phyloP scores from a whole-genome alignment of 768 basidiomycete species.

The Trametes cingulata region DNA sequence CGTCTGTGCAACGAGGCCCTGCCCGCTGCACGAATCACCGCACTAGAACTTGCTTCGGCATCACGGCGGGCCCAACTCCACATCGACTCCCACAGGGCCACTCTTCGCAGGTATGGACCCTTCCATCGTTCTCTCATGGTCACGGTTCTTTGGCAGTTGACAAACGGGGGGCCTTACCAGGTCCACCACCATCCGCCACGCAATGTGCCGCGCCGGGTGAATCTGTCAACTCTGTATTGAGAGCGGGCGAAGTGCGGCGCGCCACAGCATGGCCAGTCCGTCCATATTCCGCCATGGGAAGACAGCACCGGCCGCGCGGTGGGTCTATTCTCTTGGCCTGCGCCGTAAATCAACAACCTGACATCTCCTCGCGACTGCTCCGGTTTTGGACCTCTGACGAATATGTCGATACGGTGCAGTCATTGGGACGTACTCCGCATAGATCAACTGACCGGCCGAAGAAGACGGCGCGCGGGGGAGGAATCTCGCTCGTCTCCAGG shows the following conservation, averaged over 20 bases:
- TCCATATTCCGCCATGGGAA: constrained; percentile 6
- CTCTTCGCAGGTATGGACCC: not conserved
- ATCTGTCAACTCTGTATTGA: constrained; percentile 1
- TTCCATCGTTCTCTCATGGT: not conserved
- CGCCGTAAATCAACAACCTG: not conserved
- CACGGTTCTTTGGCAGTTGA: not conserved
- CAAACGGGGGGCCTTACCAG: not conserved
- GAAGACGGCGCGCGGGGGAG: not conserved
- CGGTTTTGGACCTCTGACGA: not conserved
- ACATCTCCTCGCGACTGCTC: not conserved
- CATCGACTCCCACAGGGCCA: constrained; percentile 11
- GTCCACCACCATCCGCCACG: not conserved
- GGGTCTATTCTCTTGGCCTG: not conserved
- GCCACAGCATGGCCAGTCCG: not conserved
- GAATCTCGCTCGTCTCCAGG: constrained; percentile 7
- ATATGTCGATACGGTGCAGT: not conserved
- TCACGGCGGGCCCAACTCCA: constrained; percentile 11
- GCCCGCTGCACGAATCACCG: constrained; percentile 1
- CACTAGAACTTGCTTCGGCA: constrained; percentile 12
- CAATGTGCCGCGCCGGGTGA: not conserved
- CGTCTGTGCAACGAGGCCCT: constrained; percentile 11
- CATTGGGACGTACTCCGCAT: not conserved
- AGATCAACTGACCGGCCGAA: constrained; percentile 4
- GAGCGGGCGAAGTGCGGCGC: constrained; percentile 17
- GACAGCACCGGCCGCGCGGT: not conserved